Evolutionary conservation across 2,329 filamentous ascomycete genomes (phyloP).

Genomic region (Blumeria graminis): DNA sequence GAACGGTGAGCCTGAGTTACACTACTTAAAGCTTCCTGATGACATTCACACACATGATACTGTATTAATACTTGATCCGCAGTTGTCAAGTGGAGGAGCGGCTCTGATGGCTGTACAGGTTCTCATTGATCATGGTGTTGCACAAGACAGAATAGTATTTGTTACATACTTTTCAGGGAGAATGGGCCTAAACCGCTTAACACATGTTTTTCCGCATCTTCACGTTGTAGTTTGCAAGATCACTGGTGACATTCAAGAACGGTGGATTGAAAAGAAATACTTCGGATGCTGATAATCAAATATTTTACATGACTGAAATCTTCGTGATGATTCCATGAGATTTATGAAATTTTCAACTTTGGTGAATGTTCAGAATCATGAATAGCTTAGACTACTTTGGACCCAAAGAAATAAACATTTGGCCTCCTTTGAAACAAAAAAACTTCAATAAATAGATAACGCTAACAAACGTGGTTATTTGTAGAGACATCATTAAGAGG

Average conservation of each 20-base stretch:
- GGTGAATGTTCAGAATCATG: no score
- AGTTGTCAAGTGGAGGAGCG: conserved; percentile 78
- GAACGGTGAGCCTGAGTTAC: conserved; percentile 77
- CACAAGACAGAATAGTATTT: conserved; percentile 64
- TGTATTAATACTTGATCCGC: conserved; percentile 71
- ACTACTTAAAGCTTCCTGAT: conserved; percentile 60
- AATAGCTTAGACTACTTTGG: no score
- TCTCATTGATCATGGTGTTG: conserved; percentile 80
- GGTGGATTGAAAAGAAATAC: conserved; percentile 16
- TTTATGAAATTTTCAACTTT: no score
- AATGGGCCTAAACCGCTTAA: conserved; percentile 60
- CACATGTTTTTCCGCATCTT: conserved; percentile 71
- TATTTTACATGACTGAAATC: no score
- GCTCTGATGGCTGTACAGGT: conserved; percentile 87
- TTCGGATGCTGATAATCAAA: conserved; percentile 4
- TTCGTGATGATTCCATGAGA: no score
- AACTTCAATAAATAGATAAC: no score
- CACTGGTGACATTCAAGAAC: conserved; percentile 56
- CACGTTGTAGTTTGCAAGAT: conserved; percentile 68
- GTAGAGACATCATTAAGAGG: no score
- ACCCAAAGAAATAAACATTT: no score
- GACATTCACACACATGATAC: conserved; percentile 52
- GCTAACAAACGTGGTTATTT: no score
- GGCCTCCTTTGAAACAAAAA: no score
- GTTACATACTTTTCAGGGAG: conserved; percentile 80